Base-by-base conservation (phyloP, 1,284 basidiomycete genomes). In the Apiotrichum siamense region DNA sequence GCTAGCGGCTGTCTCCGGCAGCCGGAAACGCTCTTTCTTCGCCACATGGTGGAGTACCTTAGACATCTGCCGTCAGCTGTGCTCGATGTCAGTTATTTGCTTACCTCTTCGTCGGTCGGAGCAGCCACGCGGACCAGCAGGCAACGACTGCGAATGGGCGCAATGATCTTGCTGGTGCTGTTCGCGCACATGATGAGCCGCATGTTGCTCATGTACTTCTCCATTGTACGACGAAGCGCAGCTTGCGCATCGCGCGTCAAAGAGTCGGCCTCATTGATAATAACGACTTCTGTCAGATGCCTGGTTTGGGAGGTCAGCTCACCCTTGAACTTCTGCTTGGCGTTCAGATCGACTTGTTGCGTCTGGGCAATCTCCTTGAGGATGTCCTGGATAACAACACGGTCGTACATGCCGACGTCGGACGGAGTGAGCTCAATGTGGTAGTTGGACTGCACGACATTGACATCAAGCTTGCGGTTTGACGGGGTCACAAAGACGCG, bases 341-440 rank as follows among this genome's bases (percentile, higher is more conserved):
- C 94, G 66, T 83, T 91, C 58, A 96, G 75, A 74, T 99, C 94
- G 7, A 99, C 90, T 69, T 97, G 94, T 68, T 98, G 94, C 3
- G 94, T 99, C 75, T 97, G 93, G 3, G 96, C 96, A 64, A 98
- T 97, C 74, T 98, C 94, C 74, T 98, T 98, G 55, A 98, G 75
- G 47, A 98, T 83, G 62, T 98, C 94, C 69, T 98, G 96, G 46
- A 98, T 93, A 41, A 98, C 89, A 0, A 94, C 82, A 54, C 96
- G 79, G 71, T 99, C 94, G 66, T 89, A 97, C 68, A 86, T 93
- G 10, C 94, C 96, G 1, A 94, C 92, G 75, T 99, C 94, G 88
- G 89, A 94, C 0, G 96, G 96, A 0, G 96, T 99, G 52, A 99
- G 84, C 74, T 99, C 94, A 44, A 98, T 87, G 75, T 99, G 94